A percentile compares a stretch with the other conserved stretches of the same genome.
These are phyloP conservation scores for Aspergillus asperescens DNA, from an alignment of 495 filamentous ascomycete species.

Conservation along the genomic window DNA sequence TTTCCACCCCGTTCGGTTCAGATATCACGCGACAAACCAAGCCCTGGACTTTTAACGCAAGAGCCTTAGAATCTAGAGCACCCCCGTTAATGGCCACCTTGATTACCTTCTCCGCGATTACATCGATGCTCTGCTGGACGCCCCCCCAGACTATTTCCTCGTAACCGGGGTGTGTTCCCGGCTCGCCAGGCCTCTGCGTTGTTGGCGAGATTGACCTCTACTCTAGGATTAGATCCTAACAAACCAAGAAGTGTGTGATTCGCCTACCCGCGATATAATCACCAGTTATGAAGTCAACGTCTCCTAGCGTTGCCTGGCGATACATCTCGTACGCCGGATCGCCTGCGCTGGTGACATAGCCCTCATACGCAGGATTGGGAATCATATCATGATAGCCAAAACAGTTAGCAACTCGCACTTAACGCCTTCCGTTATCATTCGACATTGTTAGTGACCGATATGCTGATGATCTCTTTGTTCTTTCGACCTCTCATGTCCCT, in stretches of 20 bases:
- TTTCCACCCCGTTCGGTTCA: neutral
- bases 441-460: slow-evolving; percentile 7
- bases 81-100: slow-evolving; percentile 45
- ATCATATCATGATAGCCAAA: slow-evolving; percentile 39
- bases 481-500: neutral
- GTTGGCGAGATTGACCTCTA: slow-evolving; percentile 45
- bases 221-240: neutral
- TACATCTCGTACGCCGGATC: slow-evolving; percentile 43
- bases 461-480: neutral
- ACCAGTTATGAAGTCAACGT: slow-evolving; percentile 52
- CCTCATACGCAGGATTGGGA: neutral
- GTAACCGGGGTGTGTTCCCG: slow-evolving; percentile 37
- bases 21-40: slow-evolving; percentile 19
- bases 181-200: slow-evolving; percentile 36
- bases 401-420: slow-evolving; percentile 46
- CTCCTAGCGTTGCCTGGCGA: slow-evolving; percentile 39
- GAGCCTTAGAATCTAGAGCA: slow-evolving; percentile 36
- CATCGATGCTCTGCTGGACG: slow-evolving; percentile 38
- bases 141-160: slow-evolving; percentile 44
- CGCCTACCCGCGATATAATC: slow-evolving; percentile 48
- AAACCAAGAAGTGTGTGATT: neutral
- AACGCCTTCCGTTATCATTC: slow-evolving; percentile 20
- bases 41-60: slow-evolving; percentile 34
- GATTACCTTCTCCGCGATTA: slow-evolving; percentile 38
- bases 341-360: slow-evolving; percentile 19